Percentiles rank a stretch among this genome's conserved stretches.
These are phyloP conservation scores for Prunus campanulata DNA, from an alignment of 306 rosid species.

Conservation along the genomic window DNA sequence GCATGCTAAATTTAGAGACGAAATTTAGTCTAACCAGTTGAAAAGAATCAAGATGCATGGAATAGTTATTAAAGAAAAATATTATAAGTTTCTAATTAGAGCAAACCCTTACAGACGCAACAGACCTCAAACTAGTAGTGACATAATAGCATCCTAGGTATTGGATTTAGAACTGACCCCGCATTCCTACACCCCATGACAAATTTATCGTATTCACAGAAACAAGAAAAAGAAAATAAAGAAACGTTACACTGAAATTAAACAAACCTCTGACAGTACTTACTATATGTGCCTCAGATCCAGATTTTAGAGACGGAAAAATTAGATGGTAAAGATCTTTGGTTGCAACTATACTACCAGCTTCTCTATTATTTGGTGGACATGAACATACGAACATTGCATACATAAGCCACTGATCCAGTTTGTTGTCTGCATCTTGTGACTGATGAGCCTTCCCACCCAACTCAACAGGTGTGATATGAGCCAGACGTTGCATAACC, in stretches of 20 bases:
- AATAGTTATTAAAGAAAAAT: background rate
- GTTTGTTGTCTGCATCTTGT: slow-evolving; percentile 89
- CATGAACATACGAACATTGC: slow-evolving; percentile 94
- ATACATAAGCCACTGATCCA: slow-evolving; percentile 99
- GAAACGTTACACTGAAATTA: background rate
- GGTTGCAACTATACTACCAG: slow-evolving; percentile 55
- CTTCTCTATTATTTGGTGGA: slow-evolving; percentile 78
- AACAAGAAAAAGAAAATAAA: background rate
- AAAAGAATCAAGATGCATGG: background rate
- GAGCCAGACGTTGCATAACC: slow-evolving; percentile 90
- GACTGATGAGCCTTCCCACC: slow-evolving; percentile 96
- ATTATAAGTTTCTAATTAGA: background rate
- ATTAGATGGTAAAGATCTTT: slow-evolving; percentile 90
- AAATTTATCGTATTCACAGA: background rate
- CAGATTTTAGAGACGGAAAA: slow-evolving; percentile 89
- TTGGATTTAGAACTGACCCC: background rate
- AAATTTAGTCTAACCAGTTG: slow-evolving; percentile 20
- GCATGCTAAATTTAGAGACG: slow-evolving; percentile 66
- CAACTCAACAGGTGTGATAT: slow-evolving; percentile 88
- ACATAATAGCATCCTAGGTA: slow-evolving; percentile 2
- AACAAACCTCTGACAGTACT: slow-evolving; percentile 29
- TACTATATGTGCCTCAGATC: slow-evolving; percentile 85
- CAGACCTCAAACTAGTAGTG: background rate
- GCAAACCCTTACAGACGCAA: background rate
- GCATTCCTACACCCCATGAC: background rate